phyloP scores from a whole-genome alignment of 805 yeast species.

The Kodamaea nitidulidarum region DNA sequence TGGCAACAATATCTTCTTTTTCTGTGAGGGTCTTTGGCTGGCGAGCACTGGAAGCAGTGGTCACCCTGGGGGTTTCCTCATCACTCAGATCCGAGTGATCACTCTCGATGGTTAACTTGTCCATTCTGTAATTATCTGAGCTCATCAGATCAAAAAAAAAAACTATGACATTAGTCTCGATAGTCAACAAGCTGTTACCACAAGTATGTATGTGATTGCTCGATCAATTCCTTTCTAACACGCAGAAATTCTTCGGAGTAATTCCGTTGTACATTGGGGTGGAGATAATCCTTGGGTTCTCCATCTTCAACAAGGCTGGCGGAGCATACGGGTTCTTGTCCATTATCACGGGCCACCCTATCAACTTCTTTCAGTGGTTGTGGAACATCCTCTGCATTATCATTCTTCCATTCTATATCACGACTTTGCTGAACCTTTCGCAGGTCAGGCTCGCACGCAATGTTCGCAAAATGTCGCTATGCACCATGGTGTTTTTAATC shows the following conservation, averaged over 20 bases:
- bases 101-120: too few species aligned
- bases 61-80: too few species aligned
- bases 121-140: neutral
- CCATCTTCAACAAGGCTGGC: conserved; percentile 81
- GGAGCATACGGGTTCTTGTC: conserved; percentile 87
- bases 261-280: conserved; percentile 86
- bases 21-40: neutral
- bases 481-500: conserved; percentile 55
- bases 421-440: conserved; percentile 45
- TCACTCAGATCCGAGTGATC: too few species aligned
- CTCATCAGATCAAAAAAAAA: neutral
- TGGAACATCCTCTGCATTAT: conserved; percentile 64
- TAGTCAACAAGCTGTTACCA: conserved; percentile 10
- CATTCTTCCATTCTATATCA: conserved; percentile 59
- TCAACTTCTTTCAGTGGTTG: conserved; percentile 77
- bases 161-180: conserved; percentile 5
- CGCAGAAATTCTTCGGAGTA: conserved; percentile 59
- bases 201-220: conserved; percentile 8
- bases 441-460: conserved; percentile 42
- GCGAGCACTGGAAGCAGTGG: neutral
- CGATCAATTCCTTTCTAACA: conserved; percentile 5
- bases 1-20: conserved; percentile 48
- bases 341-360: conserved; percentile 82
- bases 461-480: conserved; percentile 58
- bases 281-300: conserved; percentile 70